phyloP scores from a whole-genome alignment of 371 early-diverging fungal genomes.

The Chytridiales sp. region DNA sequence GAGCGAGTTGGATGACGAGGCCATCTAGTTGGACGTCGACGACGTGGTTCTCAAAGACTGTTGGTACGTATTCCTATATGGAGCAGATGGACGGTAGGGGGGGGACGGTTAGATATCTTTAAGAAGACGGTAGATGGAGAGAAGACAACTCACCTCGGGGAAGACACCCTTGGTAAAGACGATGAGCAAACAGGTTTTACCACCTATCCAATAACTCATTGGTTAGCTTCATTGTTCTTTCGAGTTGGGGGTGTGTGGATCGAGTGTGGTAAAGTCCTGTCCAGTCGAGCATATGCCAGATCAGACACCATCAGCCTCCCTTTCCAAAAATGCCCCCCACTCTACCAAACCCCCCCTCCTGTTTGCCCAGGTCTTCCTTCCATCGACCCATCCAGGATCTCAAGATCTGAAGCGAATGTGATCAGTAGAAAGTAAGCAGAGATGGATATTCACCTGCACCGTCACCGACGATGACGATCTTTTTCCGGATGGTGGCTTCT shows the following conservation, averaged over 20 bases:
- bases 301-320: not conserved
- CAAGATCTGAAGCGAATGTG: not conserved
- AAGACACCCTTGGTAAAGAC: constrained; percentile 91
- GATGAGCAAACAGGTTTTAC: constrained; percentile 96
- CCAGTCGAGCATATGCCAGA: not conserved
- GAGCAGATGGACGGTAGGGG: not conserved
- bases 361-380: not conserved
- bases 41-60: constrained; percentile 95
- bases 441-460: constrained; percentile 20
- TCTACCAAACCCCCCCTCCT: not conserved
- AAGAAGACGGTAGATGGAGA: not conserved
- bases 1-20: constrained; percentile 60
- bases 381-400: not conserved
- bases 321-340: not conserved
- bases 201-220: constrained; percentile 49
- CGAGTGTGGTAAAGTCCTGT: no score
- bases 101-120: not conserved
- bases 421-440: not conserved
- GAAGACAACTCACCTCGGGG: constrained; percentile 68
- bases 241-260: no score
- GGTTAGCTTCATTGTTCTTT: no score
- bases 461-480: constrained; percentile 52
- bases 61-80: constrained; percentile 76
- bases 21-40: constrained; percentile 42
- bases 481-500: constrained; percentile 27